Conservation (phyloP, 306 rosid genomes). For the Lathyrus aphaca region DNA sequence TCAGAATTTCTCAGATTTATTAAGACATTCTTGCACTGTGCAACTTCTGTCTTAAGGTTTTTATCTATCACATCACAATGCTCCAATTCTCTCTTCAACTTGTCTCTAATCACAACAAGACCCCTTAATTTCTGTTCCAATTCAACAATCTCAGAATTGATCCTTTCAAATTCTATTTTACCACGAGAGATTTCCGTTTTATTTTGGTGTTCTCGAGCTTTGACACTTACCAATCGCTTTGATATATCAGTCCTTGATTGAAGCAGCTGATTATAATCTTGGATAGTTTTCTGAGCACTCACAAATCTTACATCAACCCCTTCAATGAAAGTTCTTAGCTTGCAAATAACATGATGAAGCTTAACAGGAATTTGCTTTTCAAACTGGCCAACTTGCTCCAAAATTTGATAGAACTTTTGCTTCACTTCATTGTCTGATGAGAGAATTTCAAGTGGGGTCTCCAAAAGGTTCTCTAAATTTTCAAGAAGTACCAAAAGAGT, state of each 20-base stretch:
- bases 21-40: not conserved
- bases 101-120: constrained; percentile 9
- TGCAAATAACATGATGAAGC: constrained; percentile 1
- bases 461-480: constrained; percentile 21
- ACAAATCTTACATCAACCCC: constrained; percentile 5
- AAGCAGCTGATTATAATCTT: constrained; percentile 3
- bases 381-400: constrained; percentile 9
- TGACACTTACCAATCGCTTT: not conserved
- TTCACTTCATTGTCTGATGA: constrained; percentile 15
- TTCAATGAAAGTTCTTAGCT: constrained; percentile 12
- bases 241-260: constrained; percentile 9
- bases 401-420: not conserved
- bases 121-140: constrained; percentile 8
- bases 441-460: constrained; percentile 10
- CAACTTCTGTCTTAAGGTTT: not conserved
- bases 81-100: not conserved
- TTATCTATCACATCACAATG: not conserved
- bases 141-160: constrained; percentile 19
- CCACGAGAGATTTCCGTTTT: not conserved
- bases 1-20: not conserved
- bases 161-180: not conserved
- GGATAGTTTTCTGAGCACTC: constrained; percentile 13
- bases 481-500: not conserved
- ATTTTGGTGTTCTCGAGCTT: not conserved
- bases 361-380: constrained; percentile 6